Percentiles rank a stretch among this genome's conserved stretches.
Conservation (phyloP, 2,329 filamentous ascomycete species). For the Sporothrix globosa region DNA sequence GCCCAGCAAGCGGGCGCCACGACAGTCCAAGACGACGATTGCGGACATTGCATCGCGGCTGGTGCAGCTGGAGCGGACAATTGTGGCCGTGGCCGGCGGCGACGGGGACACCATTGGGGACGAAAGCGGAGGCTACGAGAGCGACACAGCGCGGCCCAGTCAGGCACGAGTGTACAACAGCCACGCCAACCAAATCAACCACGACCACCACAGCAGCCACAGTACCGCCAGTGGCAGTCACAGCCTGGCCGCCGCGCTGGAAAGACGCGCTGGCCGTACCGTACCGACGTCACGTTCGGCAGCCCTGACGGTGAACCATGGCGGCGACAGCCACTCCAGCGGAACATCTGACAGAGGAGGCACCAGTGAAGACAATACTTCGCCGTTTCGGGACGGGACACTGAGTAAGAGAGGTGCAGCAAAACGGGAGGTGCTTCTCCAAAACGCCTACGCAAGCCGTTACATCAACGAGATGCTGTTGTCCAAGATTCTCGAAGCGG, state of each 20-base stretch:
- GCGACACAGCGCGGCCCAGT: not conserved
- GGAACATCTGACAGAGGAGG: not conserved
- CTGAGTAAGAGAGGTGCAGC: slow-evolving; percentile 22
- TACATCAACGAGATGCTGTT: slow-evolving; percentile 39
- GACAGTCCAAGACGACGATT: slow-evolving; percentile 38
- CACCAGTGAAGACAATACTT: not conserved
- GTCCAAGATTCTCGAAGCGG: slow-evolving; percentile 37
- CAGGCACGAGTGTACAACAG: not conserved
- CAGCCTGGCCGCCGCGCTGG: not conserved
- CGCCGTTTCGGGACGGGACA: slow-evolving; percentile 9
- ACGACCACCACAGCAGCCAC: not conserved
- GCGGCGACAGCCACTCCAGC: not conserved
- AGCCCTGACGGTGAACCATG: not conserved
- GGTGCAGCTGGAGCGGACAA: slow-evolving; percentile 37
- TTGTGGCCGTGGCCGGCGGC: slow-evolving; percentile 37
- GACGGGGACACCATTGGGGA: not conserved
- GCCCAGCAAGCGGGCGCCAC: slow-evolving; percentile 30
- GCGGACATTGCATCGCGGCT: slow-evolving; percentile 38
- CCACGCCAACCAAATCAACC: too few species aligned
- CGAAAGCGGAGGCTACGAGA: slow-evolving; percentile 7
- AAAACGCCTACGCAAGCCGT: slow-evolving; percentile 34
- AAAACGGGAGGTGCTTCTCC: slow-evolving; percentile 34
- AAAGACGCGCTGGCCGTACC: not conserved
- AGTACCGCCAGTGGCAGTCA: not conserved
- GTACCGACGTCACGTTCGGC: not conserved